Percentiles rank a stretch among this genome's conserved stretches.
Conservation (phyloP, 805 yeast genomes). For the Candida ficus region DNA sequence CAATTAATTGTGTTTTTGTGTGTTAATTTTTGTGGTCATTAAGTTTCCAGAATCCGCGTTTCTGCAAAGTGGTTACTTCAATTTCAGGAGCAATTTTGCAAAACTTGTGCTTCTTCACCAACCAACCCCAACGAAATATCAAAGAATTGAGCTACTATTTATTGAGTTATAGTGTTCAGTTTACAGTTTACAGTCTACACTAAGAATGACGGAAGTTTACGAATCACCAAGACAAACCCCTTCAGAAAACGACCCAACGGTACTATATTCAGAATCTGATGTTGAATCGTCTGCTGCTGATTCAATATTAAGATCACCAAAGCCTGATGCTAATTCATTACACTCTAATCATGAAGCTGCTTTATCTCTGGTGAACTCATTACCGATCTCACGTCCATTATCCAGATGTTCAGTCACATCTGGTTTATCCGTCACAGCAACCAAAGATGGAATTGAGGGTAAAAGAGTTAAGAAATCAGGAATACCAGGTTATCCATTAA, state of each 20-base stretch:
- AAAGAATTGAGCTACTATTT: no score
- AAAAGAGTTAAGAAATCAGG: slow-evolving; percentile 43
- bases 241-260: slow-evolving; percentile 1
- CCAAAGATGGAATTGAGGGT: slow-evolving; percentile 72
- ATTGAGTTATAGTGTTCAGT: no score
- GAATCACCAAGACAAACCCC: neutral
- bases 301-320: neutral
- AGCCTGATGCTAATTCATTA: slow-evolving; percentile 1
- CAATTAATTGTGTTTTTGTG: no score
- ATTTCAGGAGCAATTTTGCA: neutral
- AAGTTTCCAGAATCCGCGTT: no score
- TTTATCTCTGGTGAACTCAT: neutral
- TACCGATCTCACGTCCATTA: slow-evolving; percentile 45
- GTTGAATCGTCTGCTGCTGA: slow-evolving; percentile 1
- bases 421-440: slow-evolving; percentile 67
- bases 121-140: no score
- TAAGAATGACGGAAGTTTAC: slow-evolving; percentile 5
- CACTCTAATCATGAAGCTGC: slow-evolving; percentile 2
- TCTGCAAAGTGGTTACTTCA: no score
- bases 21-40: no score
- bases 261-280: slow-evolving; percentile 1
- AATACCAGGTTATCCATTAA: slow-evolving; percentile 34
- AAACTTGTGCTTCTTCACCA: no score
- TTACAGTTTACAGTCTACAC: neutral
- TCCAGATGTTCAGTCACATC: slow-evolving; percentile 61